Evolutionary conservation across 2,329 filamentous ascomycete genomes (phyloP).

Genomic region (Cercospora sp.): DNA sequence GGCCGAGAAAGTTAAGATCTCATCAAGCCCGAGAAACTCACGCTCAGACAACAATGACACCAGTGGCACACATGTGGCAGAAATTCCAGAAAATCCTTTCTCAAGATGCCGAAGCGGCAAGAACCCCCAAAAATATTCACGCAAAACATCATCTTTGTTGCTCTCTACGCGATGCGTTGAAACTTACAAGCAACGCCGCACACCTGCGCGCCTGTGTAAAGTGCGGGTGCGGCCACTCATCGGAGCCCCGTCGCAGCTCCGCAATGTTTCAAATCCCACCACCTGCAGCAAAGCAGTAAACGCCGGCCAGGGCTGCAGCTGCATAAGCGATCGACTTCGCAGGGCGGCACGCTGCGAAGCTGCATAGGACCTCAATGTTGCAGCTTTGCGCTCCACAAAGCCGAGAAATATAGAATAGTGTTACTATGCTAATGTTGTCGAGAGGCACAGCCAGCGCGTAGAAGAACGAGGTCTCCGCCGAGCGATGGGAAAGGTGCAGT

Average conservation of each 20-base stretch:
- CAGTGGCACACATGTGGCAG: background rate
- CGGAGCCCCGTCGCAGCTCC: background rate
- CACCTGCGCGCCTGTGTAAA: background rate
- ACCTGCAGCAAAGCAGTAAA: background rate
- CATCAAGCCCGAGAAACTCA: background rate
- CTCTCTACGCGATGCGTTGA: background rate
- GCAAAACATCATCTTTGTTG: no score
- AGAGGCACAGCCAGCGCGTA: constrained; percentile 10
- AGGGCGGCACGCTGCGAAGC: background rate
- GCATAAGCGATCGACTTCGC: background rate
- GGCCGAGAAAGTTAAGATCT: background rate
- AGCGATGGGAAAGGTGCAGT: no score
- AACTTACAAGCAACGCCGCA: no score
- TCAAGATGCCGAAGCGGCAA: background rate
- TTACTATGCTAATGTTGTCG: background rate
- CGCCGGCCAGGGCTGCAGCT: background rate
- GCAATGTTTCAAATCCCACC: background rate
- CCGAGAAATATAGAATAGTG: background rate
- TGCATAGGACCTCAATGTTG: background rate
- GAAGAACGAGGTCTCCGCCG: background rate
- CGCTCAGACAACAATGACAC: background rate
- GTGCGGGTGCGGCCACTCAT: background rate
- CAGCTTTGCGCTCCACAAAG: background rate
- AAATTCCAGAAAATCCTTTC: background rate
- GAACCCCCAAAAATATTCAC: background rate